Percentiles rank a stretch among this genome's conserved stretches.
Conservation (phyloP, 2,329 filamentous ascomycete species). For the Diaporthe longicolla region DNA sequence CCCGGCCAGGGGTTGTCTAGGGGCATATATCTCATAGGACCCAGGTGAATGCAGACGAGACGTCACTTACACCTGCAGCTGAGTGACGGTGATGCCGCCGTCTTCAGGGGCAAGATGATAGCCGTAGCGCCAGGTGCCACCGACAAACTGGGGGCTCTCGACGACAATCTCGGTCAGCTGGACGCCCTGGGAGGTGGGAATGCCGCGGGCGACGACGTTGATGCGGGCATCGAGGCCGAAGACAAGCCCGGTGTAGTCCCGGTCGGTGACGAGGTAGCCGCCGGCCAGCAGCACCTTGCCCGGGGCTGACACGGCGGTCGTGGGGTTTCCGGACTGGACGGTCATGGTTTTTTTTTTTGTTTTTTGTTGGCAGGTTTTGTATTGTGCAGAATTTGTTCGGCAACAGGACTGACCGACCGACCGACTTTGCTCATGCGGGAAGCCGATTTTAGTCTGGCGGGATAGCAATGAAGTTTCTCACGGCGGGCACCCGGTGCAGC, state of each 20-base stretch:
- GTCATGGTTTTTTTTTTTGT: constrained; percentile 17
- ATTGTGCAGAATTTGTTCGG: neutral
- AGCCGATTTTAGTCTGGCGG: neutral
- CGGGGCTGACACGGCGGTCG: constrained; percentile 84
- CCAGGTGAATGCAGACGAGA: neutral
- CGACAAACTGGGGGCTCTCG: constrained; percentile 89
- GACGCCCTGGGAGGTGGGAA: constrained; percentile 73
- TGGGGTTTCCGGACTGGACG: constrained; percentile 48
- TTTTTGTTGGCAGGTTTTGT: neutral
- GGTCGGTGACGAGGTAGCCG: constrained; percentile 94
- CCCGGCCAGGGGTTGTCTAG: neutral
- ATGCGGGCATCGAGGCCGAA: constrained; percentile 78
- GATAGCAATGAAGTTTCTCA: neutral
- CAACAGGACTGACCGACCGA: no score
- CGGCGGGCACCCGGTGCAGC: neutral
- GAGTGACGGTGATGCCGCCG: constrained; percentile 86
- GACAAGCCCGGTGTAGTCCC: constrained; percentile 83
- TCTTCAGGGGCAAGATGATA: constrained; percentile 78
- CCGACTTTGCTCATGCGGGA: neutral
- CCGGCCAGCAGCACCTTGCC: constrained; percentile 96
- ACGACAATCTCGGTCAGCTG: constrained; percentile 83
- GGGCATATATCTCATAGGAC: constrained; percentile 11
- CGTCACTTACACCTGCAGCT: constrained; percentile 79
- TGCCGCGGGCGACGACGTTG: constrained; percentile 72
- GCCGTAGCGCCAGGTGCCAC: constrained; percentile 90